A percentile compares a stretch with the other conserved stretches of the same genome.
Conservation (phyloP, 148 eudicot species). For the Rhododendron molle region DNA sequence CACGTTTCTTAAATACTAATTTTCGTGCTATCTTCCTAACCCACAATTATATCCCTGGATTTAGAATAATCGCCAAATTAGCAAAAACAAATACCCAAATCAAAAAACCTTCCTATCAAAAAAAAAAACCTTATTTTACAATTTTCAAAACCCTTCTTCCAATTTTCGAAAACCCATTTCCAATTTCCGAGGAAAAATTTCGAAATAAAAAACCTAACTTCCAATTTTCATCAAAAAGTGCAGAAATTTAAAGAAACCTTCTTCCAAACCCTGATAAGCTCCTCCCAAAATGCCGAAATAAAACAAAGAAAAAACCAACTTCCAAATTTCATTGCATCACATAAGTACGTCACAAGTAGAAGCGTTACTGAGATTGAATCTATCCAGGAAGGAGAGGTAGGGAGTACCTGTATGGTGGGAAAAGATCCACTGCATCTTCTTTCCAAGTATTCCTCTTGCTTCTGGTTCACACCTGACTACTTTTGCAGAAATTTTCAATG, state of each 20-base stretch:
- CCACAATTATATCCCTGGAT: background rate
- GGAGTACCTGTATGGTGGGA: constrained; percentile 3
- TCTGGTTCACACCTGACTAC: background rate
- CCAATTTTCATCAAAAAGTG: background rate
- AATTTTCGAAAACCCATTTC: background rate
- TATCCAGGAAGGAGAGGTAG: background rate
- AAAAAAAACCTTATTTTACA: background rate
- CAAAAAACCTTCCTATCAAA: background rate
- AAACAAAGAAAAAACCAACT: background rate
- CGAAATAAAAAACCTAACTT: background rate
- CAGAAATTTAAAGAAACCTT: background rate
- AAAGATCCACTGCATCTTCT: constrained; percentile 6
- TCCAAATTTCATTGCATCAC: background rate
- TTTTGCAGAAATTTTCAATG: background rate
- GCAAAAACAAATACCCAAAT: background rate
- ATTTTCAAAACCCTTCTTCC: background rate
- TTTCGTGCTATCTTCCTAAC: background rate
- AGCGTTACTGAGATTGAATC: background rate
- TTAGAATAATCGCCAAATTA: background rate
- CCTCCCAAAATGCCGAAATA: background rate
- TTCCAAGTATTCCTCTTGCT: background rate
- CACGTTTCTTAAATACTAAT: background rate
- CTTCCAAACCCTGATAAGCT: background rate
- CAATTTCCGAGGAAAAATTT: background rate
- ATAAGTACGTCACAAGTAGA: background rate